Evolutionary conservation across 371 early-diverging fungal genomes (phyloP), one percentile per base, ranked within the genome.

Genomic region (Lichtheimia ornata): DNA sequence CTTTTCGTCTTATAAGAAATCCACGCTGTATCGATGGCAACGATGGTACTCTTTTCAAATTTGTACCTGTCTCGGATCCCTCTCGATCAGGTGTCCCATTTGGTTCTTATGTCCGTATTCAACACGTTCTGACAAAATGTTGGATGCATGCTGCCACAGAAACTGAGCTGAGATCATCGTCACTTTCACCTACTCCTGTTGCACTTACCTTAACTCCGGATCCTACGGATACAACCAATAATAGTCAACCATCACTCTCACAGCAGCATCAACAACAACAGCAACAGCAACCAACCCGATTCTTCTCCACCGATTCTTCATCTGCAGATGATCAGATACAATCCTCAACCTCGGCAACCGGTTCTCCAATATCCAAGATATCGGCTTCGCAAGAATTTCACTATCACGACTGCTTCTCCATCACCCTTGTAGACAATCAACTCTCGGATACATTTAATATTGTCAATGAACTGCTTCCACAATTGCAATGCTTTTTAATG

Each of bases 81-180:
- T 28, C 57, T 18, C 42, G 53, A 0, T 56, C 65, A 0, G 56
- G 62, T 5, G 63, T 81, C 0, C 64, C 69, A 3, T 67, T 64
- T 44, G 83, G 82, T 2, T 65, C 72, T 0, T 81, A 74, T 59
- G 61, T 76, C 9, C 67, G 83, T 17, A 73, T 85, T 40, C 74
- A 78, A 25, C 83, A 85, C 62, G 56, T 73, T 0, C 12, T 65
- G 5, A 82, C 81, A 7, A 71, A 73, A n/a, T 68, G 80, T n/a
- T 85, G 85, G 85, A 61, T 85, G 50, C 81, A 82, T 64, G 66
- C 77, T 0, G 63, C 63, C 1, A 58, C 61, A 11, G 62, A 67
- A 4, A 65, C 69, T 7, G 66, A 57, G 17, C 18, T 30, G 42
- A 25, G 52, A 56, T 50, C 51, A 20, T 22, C 35, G 9, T 35